Conservation (phyloP, 1,284 basidiomycete species). For the Agroathelia rolfsii region DNA sequence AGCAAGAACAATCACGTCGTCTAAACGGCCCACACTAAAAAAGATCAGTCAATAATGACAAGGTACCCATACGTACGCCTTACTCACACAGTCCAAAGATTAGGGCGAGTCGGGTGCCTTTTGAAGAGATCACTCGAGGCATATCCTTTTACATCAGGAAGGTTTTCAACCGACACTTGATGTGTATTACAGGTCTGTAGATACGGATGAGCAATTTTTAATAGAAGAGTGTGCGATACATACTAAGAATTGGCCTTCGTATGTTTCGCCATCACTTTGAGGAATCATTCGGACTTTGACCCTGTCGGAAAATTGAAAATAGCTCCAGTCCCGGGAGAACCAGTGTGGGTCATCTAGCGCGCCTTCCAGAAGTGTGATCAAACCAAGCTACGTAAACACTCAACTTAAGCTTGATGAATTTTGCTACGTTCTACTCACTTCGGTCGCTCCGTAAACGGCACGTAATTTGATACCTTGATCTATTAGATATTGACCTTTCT, state of each 20-base stretch:
- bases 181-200: conserved; percentile 2
- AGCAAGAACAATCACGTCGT: conserved; percentile 27
- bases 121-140: conserved; percentile 12
- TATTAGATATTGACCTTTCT: not conserved
- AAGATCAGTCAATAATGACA: conserved; percentile 1
- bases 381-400: too few relatives aligned
- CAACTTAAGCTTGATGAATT: too few relatives aligned
- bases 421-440: too few relatives aligned
- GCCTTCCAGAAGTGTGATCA: conserved; percentile 4
- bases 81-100: conserved; percentile 14
- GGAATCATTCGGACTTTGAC: conserved; percentile 18
- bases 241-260: conserved; percentile 29
- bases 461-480: not conserved
- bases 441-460: conserved; percentile 12
- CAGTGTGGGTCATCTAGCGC: conserved; percentile 11
- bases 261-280: conserved; percentile 22
- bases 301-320: conserved; percentile 15
- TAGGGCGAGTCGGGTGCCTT: conserved; percentile 11
- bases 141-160: conserved; percentile 12
- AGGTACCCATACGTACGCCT: not conserved
- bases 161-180: conserved; percentile 11
- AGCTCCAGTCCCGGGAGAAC: conserved; percentile 19
- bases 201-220: not conserved
- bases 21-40: conserved; percentile 20
- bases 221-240: conserved; percentile 9